Conservation (phyloP, 352 stramenopile species). For the Phytophthora aleatoria region DNA sequence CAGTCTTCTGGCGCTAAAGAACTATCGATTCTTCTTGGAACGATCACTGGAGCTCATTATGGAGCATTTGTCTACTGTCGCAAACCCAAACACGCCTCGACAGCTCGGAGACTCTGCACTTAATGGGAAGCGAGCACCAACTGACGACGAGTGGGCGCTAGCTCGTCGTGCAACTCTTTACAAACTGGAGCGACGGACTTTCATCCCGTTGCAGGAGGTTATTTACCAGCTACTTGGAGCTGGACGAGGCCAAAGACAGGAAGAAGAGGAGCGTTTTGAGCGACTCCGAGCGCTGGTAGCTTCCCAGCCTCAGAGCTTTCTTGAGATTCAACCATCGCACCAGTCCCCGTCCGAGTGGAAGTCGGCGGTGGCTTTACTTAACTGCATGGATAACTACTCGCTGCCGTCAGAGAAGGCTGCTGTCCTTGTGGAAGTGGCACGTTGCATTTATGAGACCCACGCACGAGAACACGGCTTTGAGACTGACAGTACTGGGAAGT, state of each 20-base stretch:
- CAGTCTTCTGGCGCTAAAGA: constrained; percentile 65
- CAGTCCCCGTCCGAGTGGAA: constrained; percentile 64
- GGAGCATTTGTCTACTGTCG: constrained; percentile 37
- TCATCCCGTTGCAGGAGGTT: constrained; percentile 69
- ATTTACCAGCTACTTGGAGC: constrained; percentile 67
- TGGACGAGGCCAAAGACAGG: constrained; percentile 24
- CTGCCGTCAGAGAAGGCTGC: constrained; percentile 69
- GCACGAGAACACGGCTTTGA: constrained; percentile 44
- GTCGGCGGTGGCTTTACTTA: constrained; percentile 47
- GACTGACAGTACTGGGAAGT: neutral
- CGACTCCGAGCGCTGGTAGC: constrained; percentile 50
- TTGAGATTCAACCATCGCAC: constrained; percentile 63
- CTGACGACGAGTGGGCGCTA: constrained; percentile 61
- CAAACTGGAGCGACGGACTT: constrained; percentile 68
- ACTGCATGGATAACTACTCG: constrained; percentile 77
- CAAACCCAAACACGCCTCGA: constrained; percentile 24
- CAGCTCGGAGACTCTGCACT: constrained; percentile 20
- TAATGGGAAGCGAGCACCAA: constrained; percentile 24
- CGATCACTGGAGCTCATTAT: constrained; percentile 58
- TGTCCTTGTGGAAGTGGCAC: constrained; percentile 67
- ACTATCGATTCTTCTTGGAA: constrained; percentile 79
- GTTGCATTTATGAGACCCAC: constrained; percentile 76
- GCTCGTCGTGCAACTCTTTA: constrained; percentile 54
- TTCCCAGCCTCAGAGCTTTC: constrained; percentile 51
- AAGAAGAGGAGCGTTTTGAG: constrained; percentile 62